Base-by-base conservation (phyloP, 129 eudicot genomes). In the Flaveria brownii region DNA sequence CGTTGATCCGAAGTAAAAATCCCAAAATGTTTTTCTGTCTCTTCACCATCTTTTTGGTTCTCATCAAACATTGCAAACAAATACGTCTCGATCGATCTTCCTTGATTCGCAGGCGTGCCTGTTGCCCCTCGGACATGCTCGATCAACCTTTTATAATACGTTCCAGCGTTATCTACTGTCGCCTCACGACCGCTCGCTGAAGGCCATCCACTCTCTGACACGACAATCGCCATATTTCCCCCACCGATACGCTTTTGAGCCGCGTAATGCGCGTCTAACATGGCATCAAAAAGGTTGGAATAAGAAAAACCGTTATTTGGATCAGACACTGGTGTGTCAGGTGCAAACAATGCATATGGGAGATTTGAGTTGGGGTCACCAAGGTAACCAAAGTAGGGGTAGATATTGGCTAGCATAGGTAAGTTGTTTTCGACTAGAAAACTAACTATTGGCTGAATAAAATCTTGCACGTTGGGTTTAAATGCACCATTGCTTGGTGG, bases 21-120 rank as follows among this genome's bases (percentile, higher is more conserved):
- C 55, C 84, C 80, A 15, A 80, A 80, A 73, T 80, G 71, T 68
- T 56, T 80, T 71, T 80, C 80, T 0, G 65, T 41, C n/a, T 74
- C 80, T 0, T 15, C 65, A 6, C 71, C 80, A 13, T 2, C 1
- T 74, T 80, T 74, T 20, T n/a, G 28, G 41, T 66, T 80, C 71
- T 80, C 84, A 57, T 80, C 84, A 36, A 80, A 80, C 84, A 80
- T 80, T 1, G 84, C 83, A 66, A 80, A 80, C 74, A 80, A 73
- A 55, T 80, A 80, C 16, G 79, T 80, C 60, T 80, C 52, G 36
- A 74, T 74, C 0, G 76, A 56, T 43, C 71, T 67, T 68, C 80
- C 84, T 0, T 45, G 84, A 71, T 68, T 80, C 52, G 16, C 8
- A 7, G 84, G 84, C 18, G 84, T 80, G 41, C 80, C 84, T 0